Conservation (phyloP, 2,329 filamentous ascomycete species). For the Nemania bipapillata region DNA sequence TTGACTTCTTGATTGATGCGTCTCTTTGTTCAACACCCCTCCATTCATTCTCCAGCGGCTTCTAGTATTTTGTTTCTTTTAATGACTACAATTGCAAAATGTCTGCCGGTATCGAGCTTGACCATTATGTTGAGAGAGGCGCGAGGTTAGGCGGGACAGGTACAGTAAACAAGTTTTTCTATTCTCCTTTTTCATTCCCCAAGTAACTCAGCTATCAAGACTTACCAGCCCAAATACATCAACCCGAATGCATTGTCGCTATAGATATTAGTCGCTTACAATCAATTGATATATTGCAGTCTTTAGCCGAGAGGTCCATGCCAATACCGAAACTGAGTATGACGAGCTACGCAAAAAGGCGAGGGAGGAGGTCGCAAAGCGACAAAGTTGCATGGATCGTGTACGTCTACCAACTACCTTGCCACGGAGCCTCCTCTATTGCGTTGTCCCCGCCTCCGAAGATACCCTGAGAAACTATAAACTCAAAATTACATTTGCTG, state of each 20-base stretch:
- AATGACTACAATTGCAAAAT: constrained; percentile 3
- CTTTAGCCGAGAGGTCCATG: constrained; percentile 77
- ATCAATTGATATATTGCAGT: constrained; percentile 60
- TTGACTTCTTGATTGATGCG: not conserved
- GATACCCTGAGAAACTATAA: not conserved
- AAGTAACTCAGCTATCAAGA: too few relatives aligned
- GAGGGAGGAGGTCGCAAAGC: constrained; percentile 80
- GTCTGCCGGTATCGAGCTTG: constrained; percentile 25
- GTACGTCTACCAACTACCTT: constrained; percentile 60
- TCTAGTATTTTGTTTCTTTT: not conserved
- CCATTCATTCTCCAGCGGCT: not conserved
- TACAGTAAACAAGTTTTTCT: not conserved
- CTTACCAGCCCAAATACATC: too few relatives aligned
- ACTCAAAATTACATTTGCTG: not conserved
- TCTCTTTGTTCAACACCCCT: not conserved
- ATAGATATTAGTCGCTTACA: too few relatives aligned
- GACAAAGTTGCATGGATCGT: constrained; percentile 78
- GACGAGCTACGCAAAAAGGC: constrained; percentile 88
- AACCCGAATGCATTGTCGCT: too few relatives aligned
- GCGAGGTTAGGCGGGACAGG: not conserved
- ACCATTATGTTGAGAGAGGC: not conserved
- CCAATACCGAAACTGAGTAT: constrained; percentile 83
- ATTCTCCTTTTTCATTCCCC: not conserved
- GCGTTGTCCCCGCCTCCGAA: too few relatives aligned
- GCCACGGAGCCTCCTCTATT: too few relatives aligned